A percentile compares a stretch with the other conserved stretches of the same genome.
Conservation (phyloP, 768 basidiomycete species). For the Trametes gibbosa region DNA sequence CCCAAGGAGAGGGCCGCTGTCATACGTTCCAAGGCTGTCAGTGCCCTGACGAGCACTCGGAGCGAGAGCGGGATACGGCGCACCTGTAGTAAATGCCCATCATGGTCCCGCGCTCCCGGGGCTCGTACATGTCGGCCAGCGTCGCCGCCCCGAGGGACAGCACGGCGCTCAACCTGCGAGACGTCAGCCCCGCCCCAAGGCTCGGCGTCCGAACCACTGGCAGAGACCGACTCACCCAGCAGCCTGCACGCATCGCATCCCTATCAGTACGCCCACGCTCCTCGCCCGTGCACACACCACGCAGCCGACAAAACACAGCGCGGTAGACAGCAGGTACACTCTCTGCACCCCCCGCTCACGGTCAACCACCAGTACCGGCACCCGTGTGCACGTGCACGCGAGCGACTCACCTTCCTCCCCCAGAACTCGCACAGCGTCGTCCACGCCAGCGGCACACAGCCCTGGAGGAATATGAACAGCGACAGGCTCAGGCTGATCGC, state of each 20-base stretch:
- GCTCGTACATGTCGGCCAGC: conserved; percentile 75
- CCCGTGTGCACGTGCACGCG: too few relatives aligned
- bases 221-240: conserved; percentile 43
- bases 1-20: conserved; percentile 71
- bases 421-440: conserved; percentile 67
- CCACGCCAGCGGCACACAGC: conserved; percentile 61
- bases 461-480: conserved; percentile 69
- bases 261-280: conserved; percentile 57
- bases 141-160: conserved; percentile 74
- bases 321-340: conserved; percentile 52
- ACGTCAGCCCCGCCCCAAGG: neutral
- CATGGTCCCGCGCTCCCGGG: conserved; percentile 67
- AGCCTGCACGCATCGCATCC: conserved; percentile 66
- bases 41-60: neutral
- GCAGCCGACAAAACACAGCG: conserved; percentile 53
- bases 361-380: neutral
- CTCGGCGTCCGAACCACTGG: too few relatives aligned
- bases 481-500: conserved; percentile 69
- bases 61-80: neutral
- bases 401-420: conserved; percentile 59
- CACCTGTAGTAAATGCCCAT: conserved; percentile 72
- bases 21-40: neutral
- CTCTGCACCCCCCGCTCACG: conserved; percentile 32
- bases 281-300: conserved; percentile 54
- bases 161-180: conserved; percentile 56